A percentile compares a stretch with the other conserved stretches of the same genome.
phyloP scores from a whole-genome alignment of 495 filamentous ascomycete species.

The Emericellopsis terricola region DNA sequence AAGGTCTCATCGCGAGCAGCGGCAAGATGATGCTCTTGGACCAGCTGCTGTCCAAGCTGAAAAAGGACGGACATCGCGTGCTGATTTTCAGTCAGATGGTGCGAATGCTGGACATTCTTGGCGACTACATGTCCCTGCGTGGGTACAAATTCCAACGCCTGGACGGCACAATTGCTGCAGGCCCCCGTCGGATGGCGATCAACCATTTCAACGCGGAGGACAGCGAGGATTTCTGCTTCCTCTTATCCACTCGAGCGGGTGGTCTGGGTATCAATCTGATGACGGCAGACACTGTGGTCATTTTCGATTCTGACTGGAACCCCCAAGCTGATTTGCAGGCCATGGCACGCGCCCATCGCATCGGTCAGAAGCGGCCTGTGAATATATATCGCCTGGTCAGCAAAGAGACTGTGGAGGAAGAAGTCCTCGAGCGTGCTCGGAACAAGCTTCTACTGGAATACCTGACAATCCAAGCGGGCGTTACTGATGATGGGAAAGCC shows the following conservation, averaged over 20 bases:
- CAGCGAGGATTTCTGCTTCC: conserved; percentile 89
- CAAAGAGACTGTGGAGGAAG: conserved; percentile 96
- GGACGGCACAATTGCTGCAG: conserved; percentile 83
- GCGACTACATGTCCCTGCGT: conserved; percentile 78
- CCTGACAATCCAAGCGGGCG: conserved; percentile 88
- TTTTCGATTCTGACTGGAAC: conserved; percentile 99
- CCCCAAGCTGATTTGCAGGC: conserved; percentile 95
- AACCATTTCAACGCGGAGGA: conserved; percentile 94
- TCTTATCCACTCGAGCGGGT: conserved; percentile 87
- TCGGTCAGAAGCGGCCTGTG: conserved; percentile 89
- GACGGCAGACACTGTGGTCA: conserved; percentile 94
- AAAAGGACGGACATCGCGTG: conserved; percentile 81
- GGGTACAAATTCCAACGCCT: conserved; percentile 85
- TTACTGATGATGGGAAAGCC: conserved; percentile 79
- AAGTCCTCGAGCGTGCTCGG: conserved; percentile 83
- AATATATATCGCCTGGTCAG: conserved; percentile 90
- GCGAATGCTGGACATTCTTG: conserved; percentile 89
- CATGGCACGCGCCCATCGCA: conserved; percentile 95
- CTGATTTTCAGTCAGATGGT: conserved; percentile 99
- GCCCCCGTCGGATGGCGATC: conserved; percentile 73
- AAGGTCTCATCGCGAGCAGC: conserved; percentile 83
- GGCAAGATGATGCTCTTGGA: conserved; percentile 99
- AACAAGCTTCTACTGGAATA: conserved; percentile 99
- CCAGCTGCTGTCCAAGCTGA: conserved; percentile 77
- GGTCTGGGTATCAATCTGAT: conserved; percentile 96